These are phyloP conservation scores for Quercus berberidifolia DNA, from an alignment of 306 rosid species.

Conservation along the genomic window DNA sequence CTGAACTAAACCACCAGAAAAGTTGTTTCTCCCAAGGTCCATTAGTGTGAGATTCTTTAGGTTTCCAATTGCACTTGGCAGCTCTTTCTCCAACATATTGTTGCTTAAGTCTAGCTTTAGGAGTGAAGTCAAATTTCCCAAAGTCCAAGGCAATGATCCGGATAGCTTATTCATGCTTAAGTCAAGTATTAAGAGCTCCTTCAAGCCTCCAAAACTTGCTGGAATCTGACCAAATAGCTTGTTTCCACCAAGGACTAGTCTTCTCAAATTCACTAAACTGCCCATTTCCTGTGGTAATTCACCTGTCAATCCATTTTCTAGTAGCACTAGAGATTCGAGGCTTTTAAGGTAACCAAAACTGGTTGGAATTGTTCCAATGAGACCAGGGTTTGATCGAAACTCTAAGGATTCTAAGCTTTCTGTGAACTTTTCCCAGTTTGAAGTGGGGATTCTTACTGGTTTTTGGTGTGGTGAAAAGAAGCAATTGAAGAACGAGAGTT, in stretches of 20 bases:
- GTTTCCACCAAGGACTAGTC: constrained; percentile 45
- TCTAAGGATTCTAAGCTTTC: constrained; percentile 44
- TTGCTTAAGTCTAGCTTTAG: constrained; percentile 48
- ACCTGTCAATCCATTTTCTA: constrained; percentile 42
- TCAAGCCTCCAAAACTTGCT: constrained; percentile 19
- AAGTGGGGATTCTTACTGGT: constrained; percentile 38
- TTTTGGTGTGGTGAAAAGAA: constrained; percentile 28
- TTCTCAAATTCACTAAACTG: constrained; percentile 24
- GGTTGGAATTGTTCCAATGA: constrained; percentile 43
- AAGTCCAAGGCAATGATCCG: constrained; percentile 28
- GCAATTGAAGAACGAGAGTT: constrained; percentile 39
- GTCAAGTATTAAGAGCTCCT: constrained; percentile 44
- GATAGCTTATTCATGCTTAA: constrained; percentile 44
- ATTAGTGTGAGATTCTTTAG: constrained; percentile 44
- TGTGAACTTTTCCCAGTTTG: constrained; percentile 39
- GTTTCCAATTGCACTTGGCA: constrained; percentile 36
- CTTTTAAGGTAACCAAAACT: constrained; percentile 31
- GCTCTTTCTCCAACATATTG: constrained; percentile 33
- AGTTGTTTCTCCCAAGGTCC: constrained; percentile 44
- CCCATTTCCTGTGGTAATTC: constrained; percentile 36
- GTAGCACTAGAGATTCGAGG: constrained; percentile 44
- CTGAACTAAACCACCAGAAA: constrained; percentile 33
- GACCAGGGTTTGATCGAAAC: constrained; percentile 50
- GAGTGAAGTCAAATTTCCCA: constrained; percentile 36
- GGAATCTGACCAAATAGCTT: constrained; percentile 38